Evolutionary conservation across 106 monocot genomes (phyloP), one percentile per base, ranked within the genome.

Genomic region (Alisma plantagoaquatica): DNA sequence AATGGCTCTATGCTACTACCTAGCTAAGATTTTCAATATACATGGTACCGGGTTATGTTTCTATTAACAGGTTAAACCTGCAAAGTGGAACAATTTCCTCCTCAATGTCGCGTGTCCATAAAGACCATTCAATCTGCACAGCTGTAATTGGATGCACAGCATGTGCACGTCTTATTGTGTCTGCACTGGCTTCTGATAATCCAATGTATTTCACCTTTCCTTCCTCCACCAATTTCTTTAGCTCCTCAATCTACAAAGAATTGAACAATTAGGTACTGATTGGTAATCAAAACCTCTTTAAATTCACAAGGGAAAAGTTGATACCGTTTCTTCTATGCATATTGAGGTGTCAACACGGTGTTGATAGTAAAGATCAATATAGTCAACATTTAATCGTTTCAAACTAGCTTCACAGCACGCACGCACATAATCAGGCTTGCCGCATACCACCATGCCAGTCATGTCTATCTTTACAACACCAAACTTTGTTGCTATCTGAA

Each of bases 331-430:
- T 58, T 92, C 92, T 30, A 92, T 92, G 20, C 82, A 86, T 23
- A 79, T 67, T 11, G 73, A 53, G 17, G 64, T 71, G 60, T 92
- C 92, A 17, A 92, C 18, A 17, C 86, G 72, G 43, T 92, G 92
- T 43, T 75, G 78, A 61, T 82, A 86, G 49, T 92, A 92, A 3
- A 92, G 73, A 72, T 92, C 92, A 33, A 92, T 86, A 47, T 86
- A 92, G 31, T 92, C 86, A 43, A 92, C 60, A 15, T 68, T 82
- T 23, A 92, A 86, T 18, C 92, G 81, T 61, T 73, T 25, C 14
- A 92, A 75, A 51, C 92, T 92, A 2, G 67, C 86, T 49, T 79
- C 68, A 31, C 92, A 92, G 62, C 73, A 70, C 10, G 70, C 69
- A 15, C 71, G 54, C 11, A 71, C 71, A 28, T 71, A 71, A 25